These are phyloP conservation scores for Dryas alaskensis DNA, from an alignment of 306 rosid genomes.

Conservation along the genomic window DNA sequence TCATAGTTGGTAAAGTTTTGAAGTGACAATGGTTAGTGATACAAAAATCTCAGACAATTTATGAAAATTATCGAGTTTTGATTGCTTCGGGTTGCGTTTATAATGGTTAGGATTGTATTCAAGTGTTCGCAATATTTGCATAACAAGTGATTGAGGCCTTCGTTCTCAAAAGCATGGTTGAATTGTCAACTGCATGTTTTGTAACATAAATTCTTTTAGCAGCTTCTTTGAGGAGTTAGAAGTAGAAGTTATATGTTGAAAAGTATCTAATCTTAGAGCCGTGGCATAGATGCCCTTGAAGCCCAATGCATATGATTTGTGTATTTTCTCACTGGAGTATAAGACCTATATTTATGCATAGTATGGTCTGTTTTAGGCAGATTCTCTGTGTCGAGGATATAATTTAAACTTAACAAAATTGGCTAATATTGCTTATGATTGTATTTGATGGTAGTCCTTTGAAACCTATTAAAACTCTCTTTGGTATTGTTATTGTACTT, in stretches of 20 bases:
- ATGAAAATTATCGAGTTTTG: not conserved
- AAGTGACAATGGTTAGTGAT: not conserved
- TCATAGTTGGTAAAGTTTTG: not conserved
- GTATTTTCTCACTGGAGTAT: not conserved
- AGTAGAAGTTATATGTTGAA: not conserved
- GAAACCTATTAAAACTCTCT: not conserved
- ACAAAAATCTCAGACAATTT: not conserved
- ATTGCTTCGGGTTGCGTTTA: not conserved
- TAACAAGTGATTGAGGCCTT: not conserved
- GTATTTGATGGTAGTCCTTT: not conserved
- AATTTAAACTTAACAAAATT: not conserved
- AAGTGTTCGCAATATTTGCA: not conserved
- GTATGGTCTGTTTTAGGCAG: not conserved
- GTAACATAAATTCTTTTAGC: not conserved
- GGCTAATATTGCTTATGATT: not conserved
- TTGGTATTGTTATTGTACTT: slow-evolving; percentile 1
- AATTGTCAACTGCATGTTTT: not conserved
- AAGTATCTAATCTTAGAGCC: not conserved
- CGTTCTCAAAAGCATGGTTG: not conserved
- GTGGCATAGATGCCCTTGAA: not conserved
- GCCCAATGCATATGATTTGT: not conserved
- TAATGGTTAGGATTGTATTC: too few relatives aligned
- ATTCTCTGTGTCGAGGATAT: not conserved
- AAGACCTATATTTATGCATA: not conserved
- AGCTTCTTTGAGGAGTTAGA: not conserved